phyloP scores from a whole-genome alignment of 148 eudicot genomes.

The Camellia lanceoleosa region DNA sequence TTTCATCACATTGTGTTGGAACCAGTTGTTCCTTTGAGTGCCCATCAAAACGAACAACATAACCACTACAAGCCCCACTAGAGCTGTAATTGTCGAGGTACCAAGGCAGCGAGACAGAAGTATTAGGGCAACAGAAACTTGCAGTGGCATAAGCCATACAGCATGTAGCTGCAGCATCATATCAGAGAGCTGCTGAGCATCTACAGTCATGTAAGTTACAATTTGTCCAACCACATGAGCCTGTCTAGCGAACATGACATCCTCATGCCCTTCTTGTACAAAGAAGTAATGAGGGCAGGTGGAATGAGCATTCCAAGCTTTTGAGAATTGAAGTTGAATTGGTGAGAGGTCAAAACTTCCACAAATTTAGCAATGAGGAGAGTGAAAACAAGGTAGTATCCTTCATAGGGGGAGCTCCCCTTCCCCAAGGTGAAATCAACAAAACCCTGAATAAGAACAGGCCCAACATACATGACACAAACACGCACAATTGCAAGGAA shows the following conservation, averaged over 20 bases:
- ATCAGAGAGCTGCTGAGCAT: conserved; percentile 92
- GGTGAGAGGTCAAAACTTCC: conserved; percentile 75
- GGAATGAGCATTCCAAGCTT: conserved; percentile 89
- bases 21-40: conserved; percentile 53
- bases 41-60: conserved; percentile 52
- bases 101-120: conserved; percentile 62
- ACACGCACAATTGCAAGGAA: conserved; percentile 62
- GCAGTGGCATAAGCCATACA: conserved; percentile 90
- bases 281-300: conserved; percentile 65
- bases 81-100: conserved; percentile 46
- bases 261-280: conserved; percentile 79
- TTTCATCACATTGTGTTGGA: conserved; percentile 59
- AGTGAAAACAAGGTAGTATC: conserved; percentile 66
- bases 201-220: conserved; percentile 95
- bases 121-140: conserved; percentile 50
- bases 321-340: conserved; percentile 79
- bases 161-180: conserved; percentile 92
- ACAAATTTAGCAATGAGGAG: conserved; percentile 64
- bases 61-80: conserved; percentile 48
- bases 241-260: conserved; percentile 82
- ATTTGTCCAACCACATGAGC: conserved; percentile 89
- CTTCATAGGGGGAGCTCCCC: conserved; percentile 64
- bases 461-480: conserved; percentile 85
- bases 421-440: conserved; percentile 69
- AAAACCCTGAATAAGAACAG: conserved; percentile 63